These are phyloP conservation scores for Podospora comata DNA, from an alignment of 495 filamentous ascomycete species.

Conservation along the genomic window DNA sequence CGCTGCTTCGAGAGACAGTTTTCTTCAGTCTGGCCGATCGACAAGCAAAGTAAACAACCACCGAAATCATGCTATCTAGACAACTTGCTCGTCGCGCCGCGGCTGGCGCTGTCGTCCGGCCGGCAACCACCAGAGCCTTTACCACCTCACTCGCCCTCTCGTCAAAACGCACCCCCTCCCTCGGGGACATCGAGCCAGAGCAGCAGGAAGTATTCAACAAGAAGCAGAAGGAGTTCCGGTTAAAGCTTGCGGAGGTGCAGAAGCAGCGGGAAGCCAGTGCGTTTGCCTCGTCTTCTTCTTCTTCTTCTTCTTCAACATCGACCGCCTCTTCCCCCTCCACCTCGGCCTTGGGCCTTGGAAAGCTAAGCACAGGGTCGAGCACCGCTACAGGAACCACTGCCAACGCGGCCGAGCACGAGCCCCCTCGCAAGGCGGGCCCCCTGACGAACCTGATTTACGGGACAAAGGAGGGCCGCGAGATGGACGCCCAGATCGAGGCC, in stretches of 20 bases:
- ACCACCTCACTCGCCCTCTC: constrained; percentile 51
- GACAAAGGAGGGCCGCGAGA: constrained; percentile 85
- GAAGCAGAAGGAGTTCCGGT: constrained; percentile 81
- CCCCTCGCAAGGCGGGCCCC: constrained; percentile 50
- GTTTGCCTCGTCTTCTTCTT: constrained; percentile 38
- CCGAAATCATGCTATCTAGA: constrained; percentile 30
- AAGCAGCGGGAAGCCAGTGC: constrained; percentile 82
- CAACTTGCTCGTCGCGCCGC: constrained; percentile 33
- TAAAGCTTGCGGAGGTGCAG: constrained; percentile 70
- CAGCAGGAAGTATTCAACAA: constrained; percentile 70
- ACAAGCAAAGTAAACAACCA: constrained; percentile 7
- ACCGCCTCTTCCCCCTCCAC: constrained; percentile 30
- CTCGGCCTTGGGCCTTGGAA: constrained; percentile 54
- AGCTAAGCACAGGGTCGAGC: constrained; percentile 55
- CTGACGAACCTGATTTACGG: constrained; percentile 83
- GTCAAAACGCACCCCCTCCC: constrained; percentile 61
- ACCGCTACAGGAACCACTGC: constrained; percentile 46
- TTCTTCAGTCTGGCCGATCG: constrained; percentile 17
- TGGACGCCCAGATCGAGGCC: constrained; percentile 91
- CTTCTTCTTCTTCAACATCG: constrained; percentile 53
- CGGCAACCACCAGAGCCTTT: constrained; percentile 52
- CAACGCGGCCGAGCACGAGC: constrained; percentile 42
- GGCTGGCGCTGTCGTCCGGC: not conserved
- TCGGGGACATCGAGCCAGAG: constrained; percentile 72
- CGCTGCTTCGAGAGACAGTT: constrained; percentile 8